phyloP scores from a whole-genome alignment of 768 basidiomycete genomes.

The Clitopilus passeckerianus region DNA sequence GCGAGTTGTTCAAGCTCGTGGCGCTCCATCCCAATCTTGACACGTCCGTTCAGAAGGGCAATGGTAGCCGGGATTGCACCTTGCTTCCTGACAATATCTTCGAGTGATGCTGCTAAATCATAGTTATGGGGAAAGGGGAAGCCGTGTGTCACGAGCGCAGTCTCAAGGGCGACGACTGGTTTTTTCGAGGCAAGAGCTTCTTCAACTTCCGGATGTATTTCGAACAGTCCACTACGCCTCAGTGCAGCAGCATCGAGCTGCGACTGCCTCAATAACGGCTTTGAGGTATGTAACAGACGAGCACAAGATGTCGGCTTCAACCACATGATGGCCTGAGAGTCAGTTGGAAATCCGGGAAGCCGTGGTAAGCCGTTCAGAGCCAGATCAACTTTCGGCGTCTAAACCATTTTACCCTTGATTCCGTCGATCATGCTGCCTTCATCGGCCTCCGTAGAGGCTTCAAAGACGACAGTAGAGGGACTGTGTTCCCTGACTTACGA shows the following conservation, averaged over 20 bases:
- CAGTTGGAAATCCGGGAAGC: neutral
- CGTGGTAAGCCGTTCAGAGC: neutral
- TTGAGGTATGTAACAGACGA: neutral
- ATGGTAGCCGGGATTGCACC: constrained; percentile 91
- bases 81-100: constrained; percentile 64
- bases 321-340: neutral
- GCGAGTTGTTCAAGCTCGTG: constrained; percentile 68
- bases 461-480: constrained; percentile 38
- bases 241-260: constrained; percentile 6
- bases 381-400: neutral
- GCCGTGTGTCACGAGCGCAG: constrained; percentile 89
- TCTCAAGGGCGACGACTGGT: constrained; percentile 89
- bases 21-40: constrained; percentile 78
- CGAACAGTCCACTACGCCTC: constrained; percentile 36
- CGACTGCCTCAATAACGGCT: neutral
- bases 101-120: constrained; percentile 65
- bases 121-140: constrained; percentile 80
- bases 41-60: constrained; percentile 73
- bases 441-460: constrained; percentile 39
- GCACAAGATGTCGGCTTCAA: neutral
- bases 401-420: neutral
- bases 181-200: constrained; percentile 62
- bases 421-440: constrained; percentile 8
- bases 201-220: constrained; percentile 79
- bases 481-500: constrained; percentile 55